Percentiles rank a stretch among this genome's conserved stretches.
These are phyloP conservation scores for Aspergillus fumigatus DNA, from an alignment of 2,329 filamentous ascomycete genomes.

Conservation along the genomic window DNA sequence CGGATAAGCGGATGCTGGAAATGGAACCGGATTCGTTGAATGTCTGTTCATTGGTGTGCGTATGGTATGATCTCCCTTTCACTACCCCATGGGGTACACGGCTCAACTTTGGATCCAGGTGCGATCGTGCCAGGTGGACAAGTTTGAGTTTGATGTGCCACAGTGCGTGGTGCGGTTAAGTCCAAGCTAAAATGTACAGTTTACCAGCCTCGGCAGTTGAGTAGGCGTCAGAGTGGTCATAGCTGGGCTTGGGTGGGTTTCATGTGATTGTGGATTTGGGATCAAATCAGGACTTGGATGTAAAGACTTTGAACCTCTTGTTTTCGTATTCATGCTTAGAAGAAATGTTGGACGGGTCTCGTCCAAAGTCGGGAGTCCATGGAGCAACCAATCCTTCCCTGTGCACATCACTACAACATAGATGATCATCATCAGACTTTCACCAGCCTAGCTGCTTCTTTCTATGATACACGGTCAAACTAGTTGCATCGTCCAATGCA, in stretches of 20 bases:
- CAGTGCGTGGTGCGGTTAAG: not conserved
- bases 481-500: not conserved
- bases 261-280: not conserved
- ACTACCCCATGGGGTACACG: not conserved
- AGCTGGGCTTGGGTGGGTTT: not conserved
- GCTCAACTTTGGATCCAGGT: not conserved
- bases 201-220: not conserved
- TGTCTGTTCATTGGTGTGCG: no score
- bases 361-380: not conserved
- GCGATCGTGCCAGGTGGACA: not conserved
- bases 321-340: not conserved
- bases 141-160: not conserved
- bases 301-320: not conserved
- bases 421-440: not conserved
- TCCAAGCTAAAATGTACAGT: not conserved
- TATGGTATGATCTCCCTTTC: not conserved
- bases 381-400: not conserved
- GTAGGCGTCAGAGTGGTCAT: not conserved
- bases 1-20: not conserved
- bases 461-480: not conserved
- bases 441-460: not conserved
- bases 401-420: not conserved
- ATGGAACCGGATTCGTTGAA: not conserved
- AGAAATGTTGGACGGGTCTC: not conserved
- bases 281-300: not conserved